A percentile compares a stretch with the other conserved stretches of the same genome.
Evolutionary conservation across 352 stramenopile genomes (phyloP).

Genomic region (Hyaloperonospora brassicae): DNA sequence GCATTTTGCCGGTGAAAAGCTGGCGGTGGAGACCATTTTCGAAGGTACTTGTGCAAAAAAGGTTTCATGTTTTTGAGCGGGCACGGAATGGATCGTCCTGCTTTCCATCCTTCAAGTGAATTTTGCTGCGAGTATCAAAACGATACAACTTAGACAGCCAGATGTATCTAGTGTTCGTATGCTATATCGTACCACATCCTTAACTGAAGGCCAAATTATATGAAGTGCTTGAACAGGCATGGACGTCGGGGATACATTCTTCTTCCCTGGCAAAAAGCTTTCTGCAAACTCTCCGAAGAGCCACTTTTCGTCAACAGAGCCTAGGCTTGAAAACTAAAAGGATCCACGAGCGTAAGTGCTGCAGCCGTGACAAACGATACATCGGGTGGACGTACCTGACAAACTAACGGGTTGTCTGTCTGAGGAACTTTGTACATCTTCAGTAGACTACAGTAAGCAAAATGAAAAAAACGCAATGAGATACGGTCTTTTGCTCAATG

Average conservation of each 20-base stretch:
- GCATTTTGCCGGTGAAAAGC: conserved; percentile 57
- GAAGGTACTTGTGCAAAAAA: conserved; percentile 79
- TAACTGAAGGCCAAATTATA: conserved; percentile 73
- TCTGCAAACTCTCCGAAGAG: conserved; percentile 64
- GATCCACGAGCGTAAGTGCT: not conserved
- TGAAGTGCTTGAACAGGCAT: conserved; percentile 53
- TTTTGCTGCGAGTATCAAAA: conserved; percentile 39
- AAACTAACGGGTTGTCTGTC: conserved; percentile 62
- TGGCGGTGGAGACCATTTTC: conserved; percentile 58
- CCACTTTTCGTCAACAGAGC: conserved; percentile 78
- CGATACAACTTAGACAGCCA: not conserved
- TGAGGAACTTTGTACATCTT: conserved; percentile 35
- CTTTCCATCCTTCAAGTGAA: conserved; percentile 72
- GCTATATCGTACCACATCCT: conserved; percentile 52
- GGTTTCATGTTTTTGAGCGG: conserved; percentile 82
- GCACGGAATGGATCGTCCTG: conserved; percentile 61
- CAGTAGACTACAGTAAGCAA: conserved; percentile 30
- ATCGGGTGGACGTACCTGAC: conserved; percentile 30
- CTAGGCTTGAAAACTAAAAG: conserved; percentile 68
- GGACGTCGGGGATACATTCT: conserved; percentile 18
- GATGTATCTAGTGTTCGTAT: not conserved
- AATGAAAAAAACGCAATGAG: conserved; percentile 2
- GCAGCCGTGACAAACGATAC: not conserved
- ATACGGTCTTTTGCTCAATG: not conserved
- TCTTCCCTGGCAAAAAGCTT: conserved; percentile 50